Evolutionary conservation across 140 eudicot species (phyloP), one percentile per base, ranked within the genome.

Genomic region (Stevia rebaudiana): DNA sequence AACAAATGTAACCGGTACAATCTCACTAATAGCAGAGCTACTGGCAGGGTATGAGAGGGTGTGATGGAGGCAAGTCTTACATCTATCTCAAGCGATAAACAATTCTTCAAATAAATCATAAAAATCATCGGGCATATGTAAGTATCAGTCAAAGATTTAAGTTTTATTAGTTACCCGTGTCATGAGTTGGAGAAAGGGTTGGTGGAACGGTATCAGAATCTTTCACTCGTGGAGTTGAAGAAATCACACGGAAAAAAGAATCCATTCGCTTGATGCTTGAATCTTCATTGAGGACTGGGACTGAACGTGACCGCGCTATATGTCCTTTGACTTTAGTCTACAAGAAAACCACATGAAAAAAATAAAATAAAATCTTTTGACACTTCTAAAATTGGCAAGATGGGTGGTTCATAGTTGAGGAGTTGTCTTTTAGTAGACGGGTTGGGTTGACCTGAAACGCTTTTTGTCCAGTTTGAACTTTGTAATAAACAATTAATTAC

Each of bases 211-310:
- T 54, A 46, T 80, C 79, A 36, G 59, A 66, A 37, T 78, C 94
- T 73, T 75, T 91, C 28, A 31, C 61, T 59, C 71, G 77, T 50
- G 97, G 91, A 62, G 96, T 88, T 48, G 95, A 83, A 24, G 92
- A 87, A 69, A 91, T 76, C 31, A 91, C 92, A 15, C 95, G 94
- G 76, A 91, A 80, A 77, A 84, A 91, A 0, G 95, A 84, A 75
- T 84, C 87, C 78, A 61, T 70, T 68, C 78, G 78, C 47, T 69
- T 80, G 39, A 79, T 56, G 33, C 79, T 74, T 63, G 71, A 50
- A 17, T 68, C 86, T 63, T 84, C 87, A 36, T 77, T 80, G 61
- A 81, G 54, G 46, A 77, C 84, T 17, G 97, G 97, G 22, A 77
- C 83, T 63, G 97, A 90, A 15, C 74, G 87, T 58, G 98, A 91